Conservation (phyloP, 306 rosid genomes). For the Hippophae tibetana region DNA sequence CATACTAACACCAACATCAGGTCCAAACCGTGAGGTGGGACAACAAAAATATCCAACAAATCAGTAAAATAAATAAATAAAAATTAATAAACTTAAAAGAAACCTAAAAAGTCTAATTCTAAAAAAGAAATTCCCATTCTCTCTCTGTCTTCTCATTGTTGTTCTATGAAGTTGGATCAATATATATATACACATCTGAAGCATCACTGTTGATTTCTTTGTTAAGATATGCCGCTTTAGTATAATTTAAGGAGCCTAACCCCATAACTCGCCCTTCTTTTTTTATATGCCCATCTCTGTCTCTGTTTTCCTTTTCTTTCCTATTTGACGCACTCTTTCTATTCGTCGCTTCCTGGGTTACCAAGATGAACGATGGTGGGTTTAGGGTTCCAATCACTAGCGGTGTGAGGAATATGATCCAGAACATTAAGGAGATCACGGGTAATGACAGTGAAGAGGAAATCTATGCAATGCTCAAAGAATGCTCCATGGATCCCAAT, state of each 20-base stretch:
- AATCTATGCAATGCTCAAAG: slow-evolving; percentile 89
- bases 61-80: no score
- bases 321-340: slow-evolving; percentile 3
- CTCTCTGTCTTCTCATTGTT: background rate
- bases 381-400: slow-evolving; percentile 78
- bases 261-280: slow-evolving; percentile 6
- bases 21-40: no score
- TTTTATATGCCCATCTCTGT: slow-evolving; percentile 11
- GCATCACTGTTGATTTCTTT: slow-evolving; percentile 4
- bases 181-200: slow-evolving; percentile 32
- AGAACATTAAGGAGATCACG: slow-evolving; percentile 76
- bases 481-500: slow-evolving; percentile 96
- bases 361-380: slow-evolving; percentile 67
- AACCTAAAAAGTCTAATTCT: no score
- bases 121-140: no score
- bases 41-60: no score
- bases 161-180: slow-evolving; percentile 32
- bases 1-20: no score
- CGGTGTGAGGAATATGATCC: slow-evolving; percentile 62
- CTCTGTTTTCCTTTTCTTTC: background rate
- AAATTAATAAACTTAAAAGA: no score
- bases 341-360: slow-evolving; percentile 26
- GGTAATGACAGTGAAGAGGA: slow-evolving; percentile 81
- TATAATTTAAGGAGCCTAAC: slow-evolving; percentile 16
- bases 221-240: slow-evolving; percentile 20